Conservation (phyloP, 306 rosid genomes). For the Cucurbita moschata region DNA sequence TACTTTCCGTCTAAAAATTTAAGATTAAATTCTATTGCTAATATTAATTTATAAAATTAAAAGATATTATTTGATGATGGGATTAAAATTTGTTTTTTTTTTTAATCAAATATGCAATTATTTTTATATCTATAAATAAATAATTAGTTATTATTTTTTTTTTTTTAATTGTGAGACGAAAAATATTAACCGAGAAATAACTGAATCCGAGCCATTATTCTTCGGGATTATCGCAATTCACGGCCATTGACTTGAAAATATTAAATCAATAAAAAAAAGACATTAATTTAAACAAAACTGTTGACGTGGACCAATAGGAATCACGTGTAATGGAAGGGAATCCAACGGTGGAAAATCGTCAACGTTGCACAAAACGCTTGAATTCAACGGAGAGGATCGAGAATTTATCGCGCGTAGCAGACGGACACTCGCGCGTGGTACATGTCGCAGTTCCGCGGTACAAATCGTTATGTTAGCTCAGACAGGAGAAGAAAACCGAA, state of each 20-base stretch:
- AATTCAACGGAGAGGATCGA: neutral
- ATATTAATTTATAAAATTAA: too few species aligned
- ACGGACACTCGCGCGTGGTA: neutral
- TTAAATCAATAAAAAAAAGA: neutral
- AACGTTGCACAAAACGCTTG: neutral
- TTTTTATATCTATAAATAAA: too few species aligned
- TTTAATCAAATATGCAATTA: too few species aligned
- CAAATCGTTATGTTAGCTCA: neutral
- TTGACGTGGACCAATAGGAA: neutral
- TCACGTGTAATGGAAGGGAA: neutral
- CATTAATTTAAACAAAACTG: neutral
- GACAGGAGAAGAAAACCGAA: neutral
- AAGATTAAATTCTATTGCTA: too few species aligned
- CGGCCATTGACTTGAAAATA: neutral
- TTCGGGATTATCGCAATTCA: neutral
- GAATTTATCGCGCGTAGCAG: neutral
- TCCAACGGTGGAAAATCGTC: neutral
- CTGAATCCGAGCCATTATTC: neutral
- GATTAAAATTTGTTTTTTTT: too few species aligned
- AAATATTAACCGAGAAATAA: too few species aligned
- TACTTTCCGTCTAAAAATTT: too few species aligned
- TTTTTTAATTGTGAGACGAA: too few species aligned
- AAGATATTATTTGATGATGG: too few species aligned
- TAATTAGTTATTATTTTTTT: too few species aligned
- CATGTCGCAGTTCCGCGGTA: neutral